phyloP scores from a whole-genome alignment of 2,329 filamentous ascomycete genomes.

The Saccharata proteae region DNA sequence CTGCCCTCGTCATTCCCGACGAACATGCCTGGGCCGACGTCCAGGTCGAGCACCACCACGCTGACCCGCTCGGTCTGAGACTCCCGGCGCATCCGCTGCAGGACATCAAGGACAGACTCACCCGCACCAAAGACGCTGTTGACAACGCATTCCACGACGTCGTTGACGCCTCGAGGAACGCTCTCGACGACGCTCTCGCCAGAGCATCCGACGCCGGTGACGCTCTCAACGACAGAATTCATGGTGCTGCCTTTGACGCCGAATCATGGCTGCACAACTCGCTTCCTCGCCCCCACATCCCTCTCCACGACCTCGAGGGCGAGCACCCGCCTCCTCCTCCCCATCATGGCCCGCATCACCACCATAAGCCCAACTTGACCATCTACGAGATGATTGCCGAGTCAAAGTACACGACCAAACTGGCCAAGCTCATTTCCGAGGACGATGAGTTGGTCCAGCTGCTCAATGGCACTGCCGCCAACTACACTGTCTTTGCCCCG shows the following conservation, averaged over 20 bases:
- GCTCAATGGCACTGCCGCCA: constrained; percentile 61
- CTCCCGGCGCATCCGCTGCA: constrained; percentile 11
- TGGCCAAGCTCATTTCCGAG: constrained; percentile 62
- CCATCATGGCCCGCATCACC: constrained; percentile 25
- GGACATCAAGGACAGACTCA: constrained; percentile 24
- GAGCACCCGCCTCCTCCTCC: constrained; percentile 16
- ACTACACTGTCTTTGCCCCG: constrained; percentile 74
- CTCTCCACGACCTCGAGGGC: constrained; percentile 9
- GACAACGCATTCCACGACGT: constrained; percentile 16
- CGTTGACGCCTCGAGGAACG: constrained; percentile 18
- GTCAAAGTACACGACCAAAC: constrained; percentile 64
- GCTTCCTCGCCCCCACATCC: constrained; percentile 13
- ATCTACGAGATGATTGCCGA: constrained; percentile 69
- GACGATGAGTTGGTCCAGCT: constrained; percentile 58
- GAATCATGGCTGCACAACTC: constrained; percentile 34
- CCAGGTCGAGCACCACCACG: constrained; percentile 24
- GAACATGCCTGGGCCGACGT: constrained; percentile 24
- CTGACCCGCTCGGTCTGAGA: not conserved
- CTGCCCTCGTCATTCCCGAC: constrained; percentile 43
- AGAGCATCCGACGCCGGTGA: constrained; percentile 26
- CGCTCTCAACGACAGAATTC: constrained; percentile 27
- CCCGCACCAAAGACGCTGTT: constrained; percentile 18
- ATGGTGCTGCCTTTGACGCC: constrained; percentile 33
- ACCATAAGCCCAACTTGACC: constrained; percentile 49
- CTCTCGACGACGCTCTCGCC: constrained; percentile 32